Conservation (phyloP, 2,329 filamentous ascomycete genomes). For the Colletotrichum tanaceti region DNA sequence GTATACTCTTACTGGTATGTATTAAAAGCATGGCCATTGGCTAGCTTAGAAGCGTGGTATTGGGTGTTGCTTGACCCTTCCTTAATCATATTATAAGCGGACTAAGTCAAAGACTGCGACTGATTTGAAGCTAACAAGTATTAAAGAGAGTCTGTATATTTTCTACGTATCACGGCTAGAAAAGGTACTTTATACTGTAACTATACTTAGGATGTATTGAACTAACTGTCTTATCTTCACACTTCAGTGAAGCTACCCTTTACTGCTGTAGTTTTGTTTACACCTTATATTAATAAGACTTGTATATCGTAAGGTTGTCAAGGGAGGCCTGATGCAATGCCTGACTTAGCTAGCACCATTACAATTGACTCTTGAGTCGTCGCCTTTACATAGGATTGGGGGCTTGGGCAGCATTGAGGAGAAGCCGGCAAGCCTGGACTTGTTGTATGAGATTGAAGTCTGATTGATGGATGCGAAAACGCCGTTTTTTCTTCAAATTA, state of each 20-base stretch:
- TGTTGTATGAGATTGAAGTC: neutral
- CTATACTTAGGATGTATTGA: no score
- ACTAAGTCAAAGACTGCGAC: neutral
- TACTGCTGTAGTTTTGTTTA: neutral
- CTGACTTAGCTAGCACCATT: neutral
- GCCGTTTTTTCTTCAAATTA: no score
- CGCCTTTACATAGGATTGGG: neutral
- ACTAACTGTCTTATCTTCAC: no score
- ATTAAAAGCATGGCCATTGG: neutral
- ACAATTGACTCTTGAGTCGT: neutral
- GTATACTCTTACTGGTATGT: neutral
- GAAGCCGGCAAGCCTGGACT: neutral
- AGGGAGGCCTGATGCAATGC: neutral
- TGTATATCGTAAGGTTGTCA: neutral
- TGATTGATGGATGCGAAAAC: neutral
- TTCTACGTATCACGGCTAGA: no score
- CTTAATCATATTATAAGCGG: neutral
- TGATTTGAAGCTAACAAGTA: neutral
- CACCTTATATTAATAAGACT: neutral
- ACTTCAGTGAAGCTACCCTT: no score
- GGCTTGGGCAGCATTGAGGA: neutral
- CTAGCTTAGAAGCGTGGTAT: neutral
- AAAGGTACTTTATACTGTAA: no score
- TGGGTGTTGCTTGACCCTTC: neutral
- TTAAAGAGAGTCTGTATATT: neutral